Evolutionary conservation across 164 flowering plant species (phyloP).

Genomic region (Annona squamosa): DNA sequence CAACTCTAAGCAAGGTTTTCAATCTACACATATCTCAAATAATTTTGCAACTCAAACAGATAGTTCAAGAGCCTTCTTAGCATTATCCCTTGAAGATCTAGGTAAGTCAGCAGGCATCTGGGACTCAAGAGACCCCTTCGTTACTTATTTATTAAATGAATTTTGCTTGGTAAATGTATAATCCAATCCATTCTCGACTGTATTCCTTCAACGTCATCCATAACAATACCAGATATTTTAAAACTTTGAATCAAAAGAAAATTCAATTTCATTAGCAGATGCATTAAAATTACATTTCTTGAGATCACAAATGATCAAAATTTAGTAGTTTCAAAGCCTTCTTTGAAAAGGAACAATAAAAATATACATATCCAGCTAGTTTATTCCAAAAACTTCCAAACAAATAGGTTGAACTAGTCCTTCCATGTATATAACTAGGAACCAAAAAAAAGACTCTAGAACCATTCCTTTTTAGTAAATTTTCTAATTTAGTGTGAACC

Average conservation of each 20-base stretch:
- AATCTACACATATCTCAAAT: slow-evolving; percentile 64
- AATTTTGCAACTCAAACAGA: slow-evolving; percentile 77
- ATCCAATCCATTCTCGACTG: slow-evolving; percentile 26
- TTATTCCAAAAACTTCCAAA: too few species aligned
- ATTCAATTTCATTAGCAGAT: not conserved
- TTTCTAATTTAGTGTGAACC: too few species aligned
- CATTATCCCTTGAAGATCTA: slow-evolving; percentile 50
- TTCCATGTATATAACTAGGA: not conserved
- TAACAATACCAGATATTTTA: slow-evolving; percentile 67
- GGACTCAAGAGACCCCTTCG: slow-evolving; percentile 30
- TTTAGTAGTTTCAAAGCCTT: too few species aligned
- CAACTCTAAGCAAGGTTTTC: slow-evolving; percentile 69
- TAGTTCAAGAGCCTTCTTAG: slow-evolving; percentile 66
- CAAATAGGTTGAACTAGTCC: too few species aligned
- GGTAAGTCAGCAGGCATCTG: slow-evolving; percentile 24
- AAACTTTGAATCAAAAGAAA: not conserved
- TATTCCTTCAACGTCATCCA: slow-evolving; percentile 50
- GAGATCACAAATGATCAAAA: too few species aligned
- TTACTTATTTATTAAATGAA: slow-evolving; percentile 18
- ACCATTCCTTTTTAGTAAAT: not conserved
- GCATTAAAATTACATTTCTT: not conserved
- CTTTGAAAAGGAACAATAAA: too few species aligned
- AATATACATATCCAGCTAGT: not conserved
- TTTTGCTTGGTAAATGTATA: slow-evolving; percentile 33
- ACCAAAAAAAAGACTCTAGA: not conserved